These are phyloP conservation scores for Chlorella vulgaris DNA, from an alignment of 139 green algal species.

Conservation along the genomic window DNA sequence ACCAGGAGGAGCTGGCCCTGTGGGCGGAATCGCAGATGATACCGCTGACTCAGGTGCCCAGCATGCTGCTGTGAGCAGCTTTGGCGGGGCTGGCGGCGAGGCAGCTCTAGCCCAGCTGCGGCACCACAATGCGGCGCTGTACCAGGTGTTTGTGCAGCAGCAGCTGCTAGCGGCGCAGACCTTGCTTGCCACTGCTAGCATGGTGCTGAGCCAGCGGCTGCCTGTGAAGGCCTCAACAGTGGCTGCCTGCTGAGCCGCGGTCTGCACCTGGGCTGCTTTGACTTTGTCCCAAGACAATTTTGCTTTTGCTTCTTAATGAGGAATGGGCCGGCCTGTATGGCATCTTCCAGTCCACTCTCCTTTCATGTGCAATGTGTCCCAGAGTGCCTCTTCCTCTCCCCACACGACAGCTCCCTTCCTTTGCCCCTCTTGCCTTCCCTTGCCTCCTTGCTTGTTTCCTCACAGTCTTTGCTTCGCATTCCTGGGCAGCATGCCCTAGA, in stretches of 20 bases:
- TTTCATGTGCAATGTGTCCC: no score
- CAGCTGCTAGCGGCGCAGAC: slow-evolving; percentile 29
- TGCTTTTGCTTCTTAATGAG: background rate
- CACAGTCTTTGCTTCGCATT: background rate
- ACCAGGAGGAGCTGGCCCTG: background rate
- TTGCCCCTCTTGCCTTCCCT: background rate
- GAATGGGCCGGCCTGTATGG: no score
- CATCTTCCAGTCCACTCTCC: no score
- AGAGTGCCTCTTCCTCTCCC: background rate
- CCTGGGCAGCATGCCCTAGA: background rate
- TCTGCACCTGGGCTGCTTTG: background rate
- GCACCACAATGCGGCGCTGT: slow-evolving; percentile 11
- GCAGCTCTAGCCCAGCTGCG: slow-evolving; percentile 2
- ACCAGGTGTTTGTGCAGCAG: slow-evolving; percentile 28
- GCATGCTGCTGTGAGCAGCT: background rate
- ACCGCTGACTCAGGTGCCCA: background rate
- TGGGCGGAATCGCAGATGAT: background rate
- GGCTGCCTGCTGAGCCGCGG: background rate
- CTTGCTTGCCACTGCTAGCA: background rate
- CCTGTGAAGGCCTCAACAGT: background rate
- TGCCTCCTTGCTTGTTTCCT: background rate
- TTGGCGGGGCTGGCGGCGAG: background rate
- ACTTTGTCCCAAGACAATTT: background rate
- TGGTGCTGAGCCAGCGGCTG: slow-evolving; percentile 3
- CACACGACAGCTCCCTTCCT: background rate